Evolutionary conservation across 176 grass and related monocot genomes (phyloP), one percentile per base, ranked within the genome.

Genomic region (Ensete glaucum): DNA sequence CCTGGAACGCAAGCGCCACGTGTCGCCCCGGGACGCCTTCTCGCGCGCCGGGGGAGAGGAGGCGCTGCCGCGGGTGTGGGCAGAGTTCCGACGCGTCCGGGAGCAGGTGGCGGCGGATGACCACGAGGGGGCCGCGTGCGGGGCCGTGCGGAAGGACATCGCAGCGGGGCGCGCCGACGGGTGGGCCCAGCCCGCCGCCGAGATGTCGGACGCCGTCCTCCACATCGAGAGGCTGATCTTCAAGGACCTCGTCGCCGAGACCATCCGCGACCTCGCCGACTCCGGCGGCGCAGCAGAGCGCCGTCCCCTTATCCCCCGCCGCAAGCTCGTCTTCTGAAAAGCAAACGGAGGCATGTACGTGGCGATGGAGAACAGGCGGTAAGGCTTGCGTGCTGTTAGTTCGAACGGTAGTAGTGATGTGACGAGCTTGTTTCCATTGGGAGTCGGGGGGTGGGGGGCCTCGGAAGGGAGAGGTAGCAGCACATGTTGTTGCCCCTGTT

Each of bases 161-260:
- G 78, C 83, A 6, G 69, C 48, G 0, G 88, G 83, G 7, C 15
- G 9, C 12, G 34, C 29, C 56, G 48, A 14, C 5, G 69, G 54
- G 12, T 90, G 88, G 90, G 68, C 65, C 10, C 11, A 17, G 2
- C 75, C 68, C 10, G 56, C 74, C 6, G 27, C 72, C 9, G 90
- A 98, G 54, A 79, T 78, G 1, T 89, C 72, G 11, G 88, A 89
- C 51, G 74, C 88, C 8, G 83, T 95, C 80, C 77, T 99, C 51
- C 84, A 85, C 72, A 88, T 99, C 51, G 96, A 99, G 78, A 84
- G 91, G 76, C 77, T 87, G 21, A 73, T 99, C 73, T 99, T 99
- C 78, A 91, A 87, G 81, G 91, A 99, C 74, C 88, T 99, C 1
- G 86, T 99, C 3, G 96, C 91, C 0, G 91, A 99, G 77, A 85